A percentile compares a stretch with the other conserved stretches of the same genome.
These are phyloP conservation scores for Rosa rugosa DNA, from an alignment of 306 rosid species.

Conservation along the genomic window DNA sequence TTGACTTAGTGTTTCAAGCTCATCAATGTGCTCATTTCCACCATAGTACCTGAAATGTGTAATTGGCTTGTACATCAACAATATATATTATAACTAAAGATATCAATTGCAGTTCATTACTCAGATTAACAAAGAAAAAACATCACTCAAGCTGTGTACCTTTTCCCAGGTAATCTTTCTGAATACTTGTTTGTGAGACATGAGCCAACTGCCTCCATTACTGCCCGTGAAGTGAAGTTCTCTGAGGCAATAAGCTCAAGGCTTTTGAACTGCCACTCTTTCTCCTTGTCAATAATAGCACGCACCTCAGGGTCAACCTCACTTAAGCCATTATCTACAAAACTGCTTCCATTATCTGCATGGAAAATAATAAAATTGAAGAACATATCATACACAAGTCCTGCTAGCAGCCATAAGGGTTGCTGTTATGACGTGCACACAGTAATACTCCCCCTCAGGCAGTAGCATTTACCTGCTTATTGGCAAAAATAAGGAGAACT, in stretches of 20 bases:
- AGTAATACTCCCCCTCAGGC: not conserved
- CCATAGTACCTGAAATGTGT: constrained; percentile 75
- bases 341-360: constrained; percentile 51
- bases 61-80: not conserved
- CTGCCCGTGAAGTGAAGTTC: constrained; percentile 88
- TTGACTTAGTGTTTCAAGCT: constrained; percentile 86
- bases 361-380: constrained; percentile 15
- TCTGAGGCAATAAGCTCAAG: constrained; percentile 98
- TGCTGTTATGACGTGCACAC: not conserved
- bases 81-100: not conserved
- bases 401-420: not conserved
- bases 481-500: constrained; percentile 89
- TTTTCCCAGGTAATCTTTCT: constrained; percentile 94
- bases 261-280: constrained; percentile 78
- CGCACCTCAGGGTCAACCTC: constrained; percentile 88
- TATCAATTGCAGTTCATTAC: not conserved
- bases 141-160: constrained; percentile 34
- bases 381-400: constrained; percentile 18
- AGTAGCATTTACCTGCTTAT: constrained; percentile 77
- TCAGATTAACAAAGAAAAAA: not conserved
- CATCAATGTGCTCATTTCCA: constrained; percentile 91
- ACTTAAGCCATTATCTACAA: constrained; percentile 61
- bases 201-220: constrained; percentile 98
- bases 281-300: constrained; percentile 65
- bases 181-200: constrained; percentile 96